These are phyloP conservation scores for Pilasporangium apinafurcum DNA, from an alignment of 352 stramenopile genomes.

Conservation along the genomic window DNA sequence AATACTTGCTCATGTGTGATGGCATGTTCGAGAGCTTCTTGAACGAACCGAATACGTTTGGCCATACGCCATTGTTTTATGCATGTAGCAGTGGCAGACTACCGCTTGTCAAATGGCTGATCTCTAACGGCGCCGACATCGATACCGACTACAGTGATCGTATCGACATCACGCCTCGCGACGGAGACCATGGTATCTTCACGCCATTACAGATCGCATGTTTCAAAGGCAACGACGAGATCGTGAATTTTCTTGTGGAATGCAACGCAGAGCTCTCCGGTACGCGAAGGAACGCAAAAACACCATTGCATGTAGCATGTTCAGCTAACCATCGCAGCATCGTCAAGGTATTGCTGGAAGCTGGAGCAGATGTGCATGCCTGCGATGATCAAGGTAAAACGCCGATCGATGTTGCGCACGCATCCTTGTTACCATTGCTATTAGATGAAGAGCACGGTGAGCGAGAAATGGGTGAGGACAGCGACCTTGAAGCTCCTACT, in stretches of 20 bases:
- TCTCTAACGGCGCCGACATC: conserved; percentile 80
- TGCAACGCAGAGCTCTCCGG: conserved; percentile 74
- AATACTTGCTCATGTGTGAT: conserved; percentile 69
- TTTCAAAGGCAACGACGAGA: conserved; percentile 60
- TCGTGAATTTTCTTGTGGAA: conserved; percentile 76
- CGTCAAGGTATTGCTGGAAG: conserved; percentile 62
- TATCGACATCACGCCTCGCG: conserved; percentile 30
- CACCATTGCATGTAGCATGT: conserved; percentile 62
- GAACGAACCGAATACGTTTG: conserved; percentile 73
- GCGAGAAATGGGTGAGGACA: conserved; percentile 5
- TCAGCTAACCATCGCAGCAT: conserved; percentile 52
- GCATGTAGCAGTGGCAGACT: conserved; percentile 63
- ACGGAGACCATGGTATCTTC: conserved; percentile 65
- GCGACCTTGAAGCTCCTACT: conserved; percentile 11
- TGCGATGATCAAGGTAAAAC: conserved; percentile 53
- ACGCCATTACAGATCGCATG: conserved; percentile 74
- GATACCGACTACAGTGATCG: conserved; percentile 76
- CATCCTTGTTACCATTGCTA: conserved; percentile 34
- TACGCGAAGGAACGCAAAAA: conserved; percentile 64
- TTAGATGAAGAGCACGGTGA: conserved; percentile 34
- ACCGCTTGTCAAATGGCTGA: conserved; percentile 77
- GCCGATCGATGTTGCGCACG: conserved; percentile 52
- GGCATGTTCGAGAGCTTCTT: conserved; percentile 49
- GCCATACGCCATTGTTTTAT: conserved; percentile 77
- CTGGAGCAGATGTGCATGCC: conserved; percentile 58